Conservation (phyloP, 116 monocot genomes). For the Zostera marina region DNA sequence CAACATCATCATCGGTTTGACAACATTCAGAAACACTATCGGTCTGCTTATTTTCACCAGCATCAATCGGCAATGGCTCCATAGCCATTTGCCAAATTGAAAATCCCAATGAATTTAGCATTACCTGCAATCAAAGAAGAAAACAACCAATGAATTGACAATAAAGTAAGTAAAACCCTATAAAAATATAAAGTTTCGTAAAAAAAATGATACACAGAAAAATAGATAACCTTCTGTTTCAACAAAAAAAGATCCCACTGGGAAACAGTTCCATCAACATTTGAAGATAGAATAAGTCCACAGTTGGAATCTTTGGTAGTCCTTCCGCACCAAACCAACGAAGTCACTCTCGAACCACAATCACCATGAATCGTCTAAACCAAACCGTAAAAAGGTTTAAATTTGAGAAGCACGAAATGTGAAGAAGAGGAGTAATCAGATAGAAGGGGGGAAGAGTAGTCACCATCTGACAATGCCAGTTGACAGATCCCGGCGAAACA, state of each 20-base stretch:
- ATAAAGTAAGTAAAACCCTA: too few relatives aligned
- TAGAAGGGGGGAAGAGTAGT: background rate
- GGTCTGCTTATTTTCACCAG: constrained; percentile 21
- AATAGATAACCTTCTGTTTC: constrained; percentile 45
- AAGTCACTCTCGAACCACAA: constrained; percentile 30
- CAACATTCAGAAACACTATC: constrained; percentile 46
- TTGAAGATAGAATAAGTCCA: background rate
- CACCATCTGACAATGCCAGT: constrained; percentile 93
- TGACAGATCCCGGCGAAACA: constrained; percentile 90
- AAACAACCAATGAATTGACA: too few relatives aligned
- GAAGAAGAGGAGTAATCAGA: background rate
- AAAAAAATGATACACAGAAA: background rate
- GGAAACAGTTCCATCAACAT: background rate
- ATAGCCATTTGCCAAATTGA: constrained; percentile 97
- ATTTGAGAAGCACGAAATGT: background rate
- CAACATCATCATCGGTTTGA: constrained; percentile 17
- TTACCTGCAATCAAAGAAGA: constrained; percentile 19
- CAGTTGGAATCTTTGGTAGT: constrained; percentile 7
- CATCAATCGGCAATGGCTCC: constrained; percentile 33
- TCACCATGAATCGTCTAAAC: constrained; percentile 72
- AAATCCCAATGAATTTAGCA: constrained; percentile 68
- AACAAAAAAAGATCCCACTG: constrained; percentile 19
- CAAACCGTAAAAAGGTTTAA: background rate
- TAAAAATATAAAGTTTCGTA: too few relatives aligned
- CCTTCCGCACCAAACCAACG: constrained; percentile 4